Percentiles rank a stretch among this genome's conserved stretches.
Evolutionary conservation across 441 rosid genomes (phyloP).

Genomic region (Aleurites moluccanus): DNA sequence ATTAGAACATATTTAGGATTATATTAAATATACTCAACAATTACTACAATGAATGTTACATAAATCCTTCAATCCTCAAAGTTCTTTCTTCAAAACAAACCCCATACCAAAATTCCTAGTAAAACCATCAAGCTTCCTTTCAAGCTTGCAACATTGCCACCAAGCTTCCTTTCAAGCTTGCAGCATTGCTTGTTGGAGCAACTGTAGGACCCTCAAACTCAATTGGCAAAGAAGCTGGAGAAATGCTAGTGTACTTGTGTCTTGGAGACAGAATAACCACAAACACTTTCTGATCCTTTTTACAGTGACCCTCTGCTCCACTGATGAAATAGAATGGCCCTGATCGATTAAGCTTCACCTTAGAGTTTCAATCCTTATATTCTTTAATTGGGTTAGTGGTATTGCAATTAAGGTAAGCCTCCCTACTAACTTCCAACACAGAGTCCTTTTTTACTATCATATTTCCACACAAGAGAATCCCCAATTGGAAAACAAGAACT

Average conservation of each 20-base stretch:
- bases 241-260: constrained; percentile 36
- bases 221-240: constrained; percentile 80
- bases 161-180: too few relatives aligned
- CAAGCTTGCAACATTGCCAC: too few relatives aligned
- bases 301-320: constrained; percentile 71
- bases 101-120: constrained; percentile 31
- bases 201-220: constrained; percentile 55
- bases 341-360: too few relatives aligned
- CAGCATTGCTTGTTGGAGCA: constrained; percentile 54
- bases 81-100: constrained; percentile 26
- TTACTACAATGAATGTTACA: neutral
- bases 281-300: constrained; percentile 72
- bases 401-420: constrained; percentile 65
- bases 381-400: constrained; percentile 54
- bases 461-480: constrained; percentile 77
- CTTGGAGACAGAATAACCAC: constrained; percentile 58
- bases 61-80: neutral
- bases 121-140: constrained; percentile 27
- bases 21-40: too few relatives aligned
- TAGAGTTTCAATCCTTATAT: constrained; percentile 66
- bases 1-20: too few relatives aligned
- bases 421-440: constrained; percentile 63
- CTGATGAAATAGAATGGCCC: constrained; percentile 81
- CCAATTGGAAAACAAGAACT: constrained; percentile 63
- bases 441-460: constrained; percentile 72